phyloP scores from a whole-genome alignment of 768 basidiomycete genomes.

The Termitomyces sp. region DNA sequence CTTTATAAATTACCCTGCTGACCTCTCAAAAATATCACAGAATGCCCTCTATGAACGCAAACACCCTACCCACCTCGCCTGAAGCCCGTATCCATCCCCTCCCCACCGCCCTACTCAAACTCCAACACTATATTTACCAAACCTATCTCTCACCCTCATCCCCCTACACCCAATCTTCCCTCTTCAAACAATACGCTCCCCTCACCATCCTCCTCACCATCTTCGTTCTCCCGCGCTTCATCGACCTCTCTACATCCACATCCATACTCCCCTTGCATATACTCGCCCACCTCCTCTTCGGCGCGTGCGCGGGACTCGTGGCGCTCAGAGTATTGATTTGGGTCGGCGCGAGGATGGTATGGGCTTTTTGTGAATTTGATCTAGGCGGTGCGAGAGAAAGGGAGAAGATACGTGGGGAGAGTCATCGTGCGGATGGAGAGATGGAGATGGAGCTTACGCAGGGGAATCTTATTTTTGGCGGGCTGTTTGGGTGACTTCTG shows the following conservation, averaged over 20 bases:
- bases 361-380: constrained; percentile 16
- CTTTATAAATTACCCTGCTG: not conserved
- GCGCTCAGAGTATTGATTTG: constrained; percentile 8
- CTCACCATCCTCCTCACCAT: constrained; percentile 11
- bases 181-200: constrained; percentile 16
- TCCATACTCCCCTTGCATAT: not conserved
- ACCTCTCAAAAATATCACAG: not conserved
- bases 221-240: constrained; percentile 8
- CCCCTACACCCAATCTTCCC: constrained; percentile 4
- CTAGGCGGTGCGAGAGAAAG: not conserved
- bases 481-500: not conserved
- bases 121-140: constrained; percentile 9
- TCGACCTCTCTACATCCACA: not conserved
- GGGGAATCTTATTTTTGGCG: constrained; percentile 8
- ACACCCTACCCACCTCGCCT: not conserved
- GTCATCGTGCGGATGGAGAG: not conserved
- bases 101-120: not conserved
- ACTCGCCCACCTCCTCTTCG: not conserved
- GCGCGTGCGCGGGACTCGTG: not conserved
- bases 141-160: constrained; percentile 3
- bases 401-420: not conserved
- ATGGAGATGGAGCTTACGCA: constrained; percentile 8
- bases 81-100: not conserved
- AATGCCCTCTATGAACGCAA: not conserved
- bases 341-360: constrained; percentile 8